A percentile compares a stretch with the other conserved stretches of the same genome.
These are phyloP conservation scores for Saturnispora serradocipensis DNA, from an alignment of 805 yeast genomes.

Conservation along the genomic window DNA sequence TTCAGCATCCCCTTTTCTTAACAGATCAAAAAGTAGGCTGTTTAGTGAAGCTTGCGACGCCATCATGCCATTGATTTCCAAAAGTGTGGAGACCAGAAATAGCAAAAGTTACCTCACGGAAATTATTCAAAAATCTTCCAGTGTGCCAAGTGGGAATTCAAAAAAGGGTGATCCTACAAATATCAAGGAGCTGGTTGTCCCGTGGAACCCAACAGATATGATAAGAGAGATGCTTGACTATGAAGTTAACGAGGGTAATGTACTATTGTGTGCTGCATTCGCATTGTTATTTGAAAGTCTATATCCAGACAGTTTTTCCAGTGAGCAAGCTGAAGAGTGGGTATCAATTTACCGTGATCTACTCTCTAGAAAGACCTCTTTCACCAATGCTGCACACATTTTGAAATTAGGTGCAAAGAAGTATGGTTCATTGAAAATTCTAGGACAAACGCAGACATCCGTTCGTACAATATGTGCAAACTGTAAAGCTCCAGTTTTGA, in stretches of 20 bases:
- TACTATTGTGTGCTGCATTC: conserved; percentile 49
- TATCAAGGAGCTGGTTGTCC: conserved; percentile 20
- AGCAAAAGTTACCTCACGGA: conserved; percentile 25
- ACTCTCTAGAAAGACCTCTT: conserved; percentile 40
- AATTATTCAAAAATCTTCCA: conserved; percentile 14
- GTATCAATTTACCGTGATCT: conserved; percentile 45
- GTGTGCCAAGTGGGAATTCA: conserved; percentile 5
- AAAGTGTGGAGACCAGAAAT: conserved; percentile 9
- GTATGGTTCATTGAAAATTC: conserved; percentile 26
- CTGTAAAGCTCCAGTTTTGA: conserved; percentile 51
- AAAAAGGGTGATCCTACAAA: neutral
- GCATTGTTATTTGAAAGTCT: conserved; percentile 42
- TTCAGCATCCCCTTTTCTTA: conserved; percentile 13
- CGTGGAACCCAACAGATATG: conserved; percentile 50
- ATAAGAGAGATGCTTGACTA: conserved; percentile 45
- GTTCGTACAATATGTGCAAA: conserved; percentile 51
- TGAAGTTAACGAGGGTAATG: conserved; percentile 54
- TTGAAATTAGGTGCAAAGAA: conserved; percentile 30
- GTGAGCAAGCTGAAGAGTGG: conserved; percentile 43
- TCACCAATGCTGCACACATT: conserved; percentile 50
- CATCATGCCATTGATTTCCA: conserved; percentile 10
- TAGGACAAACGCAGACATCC: conserved; percentile 32
- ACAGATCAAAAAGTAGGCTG: conserved; percentile 10
- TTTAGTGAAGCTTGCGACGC: conserved; percentile 7
- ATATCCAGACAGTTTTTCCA: conserved; percentile 25